phyloP scores from a whole-genome alignment of 805 yeast genomes.

The Torulaspora indica region DNA sequence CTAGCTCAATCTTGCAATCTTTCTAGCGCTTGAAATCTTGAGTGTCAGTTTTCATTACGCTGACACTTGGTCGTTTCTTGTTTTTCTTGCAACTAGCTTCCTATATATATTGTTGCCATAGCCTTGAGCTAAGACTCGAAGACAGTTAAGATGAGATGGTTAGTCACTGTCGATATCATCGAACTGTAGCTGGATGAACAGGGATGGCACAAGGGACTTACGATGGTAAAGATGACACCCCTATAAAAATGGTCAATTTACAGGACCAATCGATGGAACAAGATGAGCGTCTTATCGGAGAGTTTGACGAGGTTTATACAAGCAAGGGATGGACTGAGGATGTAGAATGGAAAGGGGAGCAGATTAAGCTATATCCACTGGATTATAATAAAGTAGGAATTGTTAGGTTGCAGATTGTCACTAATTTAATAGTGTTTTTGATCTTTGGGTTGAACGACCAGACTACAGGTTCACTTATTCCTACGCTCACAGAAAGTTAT shows the following conservation, averaged over 20 bases:
- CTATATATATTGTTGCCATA: not conserved
- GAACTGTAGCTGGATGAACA: not conserved
- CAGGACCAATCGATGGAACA: slow-evolving; percentile 6
- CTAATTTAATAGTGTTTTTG: slow-evolving; percentile 29
- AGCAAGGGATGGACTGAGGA: slow-evolving; percentile 11
- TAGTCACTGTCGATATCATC: not conserved
- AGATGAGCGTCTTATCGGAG: slow-evolving; percentile 5
- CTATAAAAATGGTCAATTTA: slow-evolving; percentile 13
- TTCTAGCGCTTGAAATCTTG: too few species aligned
- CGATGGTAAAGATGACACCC: slow-evolving; percentile 7
- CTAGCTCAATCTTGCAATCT: too few species aligned
- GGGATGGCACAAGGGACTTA: slow-evolving; percentile 8
- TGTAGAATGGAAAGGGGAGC: slow-evolving; percentile 28
- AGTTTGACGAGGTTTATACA: not conserved
- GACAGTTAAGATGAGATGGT: not conserved
- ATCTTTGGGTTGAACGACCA: slow-evolving; percentile 37
- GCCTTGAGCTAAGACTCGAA: not conserved
- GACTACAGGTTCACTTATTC: slow-evolving; percentile 34
- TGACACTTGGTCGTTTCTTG: slow-evolving; percentile 9
- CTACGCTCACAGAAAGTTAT: slow-evolving; percentile 30
- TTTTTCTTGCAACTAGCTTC: not conserved
- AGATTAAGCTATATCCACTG: slow-evolving; percentile 26
- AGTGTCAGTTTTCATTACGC: not conserved
- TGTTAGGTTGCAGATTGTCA: slow-evolving; percentile 29
- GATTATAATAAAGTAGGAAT: slow-evolving; percentile 27